Conservation (phyloP, 495 filamentous ascomycete species). For the Xylaria venustula region DNA sequence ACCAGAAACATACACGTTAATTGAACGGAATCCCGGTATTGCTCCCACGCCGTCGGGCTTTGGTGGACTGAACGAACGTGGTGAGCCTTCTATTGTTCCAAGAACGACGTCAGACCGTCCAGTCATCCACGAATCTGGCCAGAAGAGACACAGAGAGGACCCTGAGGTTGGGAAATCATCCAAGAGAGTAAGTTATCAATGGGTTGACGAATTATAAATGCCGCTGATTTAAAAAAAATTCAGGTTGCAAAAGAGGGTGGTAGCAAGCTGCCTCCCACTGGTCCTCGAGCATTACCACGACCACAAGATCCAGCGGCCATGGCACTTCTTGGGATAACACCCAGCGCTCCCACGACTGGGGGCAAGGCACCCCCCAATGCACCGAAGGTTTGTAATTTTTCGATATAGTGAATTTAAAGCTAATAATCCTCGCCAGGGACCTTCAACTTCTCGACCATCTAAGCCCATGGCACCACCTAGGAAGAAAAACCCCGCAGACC, state of each 20-base stretch:
- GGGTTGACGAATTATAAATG: not conserved
- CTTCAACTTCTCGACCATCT: slow-evolving; percentile 17
- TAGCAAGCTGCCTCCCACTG: slow-evolving; percentile 19
- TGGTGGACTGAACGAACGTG: slow-evolving; percentile 26
- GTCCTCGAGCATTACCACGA: slow-evolving; percentile 22
- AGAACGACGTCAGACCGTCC: slow-evolving; percentile 21
- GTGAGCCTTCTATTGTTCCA: slow-evolving; percentile 18
- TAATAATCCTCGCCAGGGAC: slow-evolving; percentile 23
- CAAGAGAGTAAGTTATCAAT: slow-evolving; percentile 32
- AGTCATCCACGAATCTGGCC: slow-evolving; percentile 25
- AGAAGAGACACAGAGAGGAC: slow-evolving; percentile 34
- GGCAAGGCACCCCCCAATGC: slow-evolving; percentile 14
- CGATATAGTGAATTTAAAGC: not conserved
- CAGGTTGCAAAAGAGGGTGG: slow-evolving; percentile 19
- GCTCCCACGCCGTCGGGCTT: slow-evolving; percentile 4
- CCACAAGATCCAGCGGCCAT: slow-evolving; percentile 31
- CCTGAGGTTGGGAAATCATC: slow-evolving; percentile 20
- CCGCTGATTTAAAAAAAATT: slow-evolving; percentile 13
- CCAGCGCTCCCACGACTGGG: slow-evolving; percentile 11
- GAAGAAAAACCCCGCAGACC: slow-evolving; percentile 29
- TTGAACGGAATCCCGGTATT: slow-evolving; percentile 11
- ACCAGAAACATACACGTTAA: slow-evolving; percentile 24
- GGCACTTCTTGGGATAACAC: slow-evolving; percentile 22
- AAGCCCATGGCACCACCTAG: slow-evolving; percentile 26
- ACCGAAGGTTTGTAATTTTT: slow-evolving; percentile 20